Conservation (phyloP, 805 yeast genomes). For the Saccharomyces paradoxus region DNA sequence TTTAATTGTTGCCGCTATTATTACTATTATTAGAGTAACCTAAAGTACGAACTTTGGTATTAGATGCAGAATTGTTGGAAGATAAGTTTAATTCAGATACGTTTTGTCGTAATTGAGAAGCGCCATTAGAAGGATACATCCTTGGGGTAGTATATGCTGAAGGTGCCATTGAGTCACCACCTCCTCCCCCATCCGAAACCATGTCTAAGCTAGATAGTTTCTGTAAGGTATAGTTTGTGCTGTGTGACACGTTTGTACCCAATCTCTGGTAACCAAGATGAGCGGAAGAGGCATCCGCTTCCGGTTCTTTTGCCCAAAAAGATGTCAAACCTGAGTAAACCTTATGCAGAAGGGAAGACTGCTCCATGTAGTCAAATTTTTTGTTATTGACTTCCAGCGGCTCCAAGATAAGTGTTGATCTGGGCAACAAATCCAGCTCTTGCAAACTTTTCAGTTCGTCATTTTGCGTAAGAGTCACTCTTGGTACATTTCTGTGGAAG, state of each 20-base stretch:
- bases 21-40: not conserved
- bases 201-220: not conserved
- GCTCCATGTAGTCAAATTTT: slow-evolving; percentile 19
- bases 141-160: not conserved
- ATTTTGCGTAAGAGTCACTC: slow-evolving; percentile 51
- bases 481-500: slow-evolving; percentile 48
- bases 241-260: not conserved
- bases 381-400: slow-evolving; percentile 36
- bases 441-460: slow-evolving; percentile 51
- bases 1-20: not conserved
- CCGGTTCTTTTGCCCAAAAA: not conserved
- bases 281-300: not conserved
- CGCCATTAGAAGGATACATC: not conserved
- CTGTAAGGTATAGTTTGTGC: not conserved
- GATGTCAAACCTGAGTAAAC: not conserved
- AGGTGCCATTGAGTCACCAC: not conserved
- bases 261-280: not conserved
- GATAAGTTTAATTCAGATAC: not conserved
- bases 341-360: not conserved
- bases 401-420: slow-evolving; percentile 68
- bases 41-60: not conserved
- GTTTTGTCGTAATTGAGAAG: not conserved
- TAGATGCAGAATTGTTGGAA: not conserved
- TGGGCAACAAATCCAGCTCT: slow-evolving; percentile 56
- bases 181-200: not conserved